Percentiles rank a stretch among this genome's conserved stretches.
Evolutionary conservation across 306 rosid genomes (phyloP).

Genomic region (Biancaea sappan): DNA sequence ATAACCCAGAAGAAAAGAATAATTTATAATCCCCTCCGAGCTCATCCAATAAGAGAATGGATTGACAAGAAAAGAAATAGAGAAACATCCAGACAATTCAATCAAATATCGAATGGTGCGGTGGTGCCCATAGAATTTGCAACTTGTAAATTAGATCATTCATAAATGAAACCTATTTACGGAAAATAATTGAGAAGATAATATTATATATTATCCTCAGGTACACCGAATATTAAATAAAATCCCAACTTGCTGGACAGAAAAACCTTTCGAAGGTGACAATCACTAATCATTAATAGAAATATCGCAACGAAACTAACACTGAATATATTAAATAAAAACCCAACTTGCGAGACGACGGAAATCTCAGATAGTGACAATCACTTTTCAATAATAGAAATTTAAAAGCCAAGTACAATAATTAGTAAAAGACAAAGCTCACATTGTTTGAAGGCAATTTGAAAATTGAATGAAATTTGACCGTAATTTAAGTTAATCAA

Average conservation of each 20-base stretch:
- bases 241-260: background rate
- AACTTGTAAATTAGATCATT: background rate
- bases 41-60: no score
- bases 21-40: no score
- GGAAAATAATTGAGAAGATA: background rate
- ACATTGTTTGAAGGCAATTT: background rate
- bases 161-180: background rate
- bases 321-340: background rate
- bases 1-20: no score
- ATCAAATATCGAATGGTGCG: no score
- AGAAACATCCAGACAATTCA: no score
- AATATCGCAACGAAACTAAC: background rate
- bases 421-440: background rate
- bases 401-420: background rate
- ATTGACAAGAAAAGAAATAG: no score
- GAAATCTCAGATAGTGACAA: background rate
- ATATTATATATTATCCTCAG: background rate
- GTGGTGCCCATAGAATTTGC: no score
- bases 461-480: background rate
- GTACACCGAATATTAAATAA: background rate
- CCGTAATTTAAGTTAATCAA: background rate
- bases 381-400: background rate
- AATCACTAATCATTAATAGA: no score
- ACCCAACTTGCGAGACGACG: background rate
- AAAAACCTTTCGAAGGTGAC: no score